Evolutionary conservation across 2,329 filamentous ascomycete species (phyloP).

Genomic region (Diaporthe batatas): DNA sequence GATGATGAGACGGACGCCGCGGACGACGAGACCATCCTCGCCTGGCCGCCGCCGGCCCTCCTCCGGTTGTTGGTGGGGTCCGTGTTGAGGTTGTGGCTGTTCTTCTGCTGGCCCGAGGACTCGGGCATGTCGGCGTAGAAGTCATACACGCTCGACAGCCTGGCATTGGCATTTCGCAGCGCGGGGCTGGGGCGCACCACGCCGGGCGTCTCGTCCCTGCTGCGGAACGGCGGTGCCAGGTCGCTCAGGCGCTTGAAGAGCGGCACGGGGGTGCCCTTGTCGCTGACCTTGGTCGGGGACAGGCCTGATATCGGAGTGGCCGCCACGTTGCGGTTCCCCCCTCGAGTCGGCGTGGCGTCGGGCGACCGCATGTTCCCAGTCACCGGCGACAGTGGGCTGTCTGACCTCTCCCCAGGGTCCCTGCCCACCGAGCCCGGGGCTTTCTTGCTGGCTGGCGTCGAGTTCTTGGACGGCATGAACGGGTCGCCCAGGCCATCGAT

Average conservation of each 20-base stretch:
- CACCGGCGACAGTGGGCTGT: slow-evolving; percentile 38
- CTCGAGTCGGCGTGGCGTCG: slow-evolving; percentile 28
- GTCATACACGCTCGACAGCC: slow-evolving; percentile 50
- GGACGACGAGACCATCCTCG: slow-evolving; percentile 41
- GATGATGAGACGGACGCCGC: slow-evolving; percentile 36
- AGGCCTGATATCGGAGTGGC: not conserved
- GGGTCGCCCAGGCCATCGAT: slow-evolving; percentile 29
- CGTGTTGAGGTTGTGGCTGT: not conserved
- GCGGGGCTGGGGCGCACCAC: slow-evolving; percentile 43
- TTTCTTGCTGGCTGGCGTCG: slow-evolving; percentile 10
- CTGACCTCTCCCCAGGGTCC: slow-evolving; percentile 1
- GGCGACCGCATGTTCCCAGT: slow-evolving; percentile 39
- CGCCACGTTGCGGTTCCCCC: not conserved
- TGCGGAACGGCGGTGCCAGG: slow-evolving; percentile 18
- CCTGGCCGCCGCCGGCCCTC: slow-evolving; percentile 37
- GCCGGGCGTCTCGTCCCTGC: slow-evolving; percentile 30
- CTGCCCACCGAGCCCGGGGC: not conserved
- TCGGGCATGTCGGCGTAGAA: slow-evolving; percentile 45
- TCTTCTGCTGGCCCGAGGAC: not conserved
- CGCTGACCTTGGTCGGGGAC: not conserved
- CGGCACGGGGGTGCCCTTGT: not conserved
- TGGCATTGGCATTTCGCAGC: slow-evolving; percentile 44
- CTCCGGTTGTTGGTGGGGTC: not conserved
- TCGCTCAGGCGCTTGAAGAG: slow-evolving; percentile 37
- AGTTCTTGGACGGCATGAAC: slow-evolving; percentile 22